Percentiles rank a stretch among this genome's conserved stretches.
Conservation (phyloP, 108 stramenopile genomes). For the Pseudonitzschia pungens region DNA sequence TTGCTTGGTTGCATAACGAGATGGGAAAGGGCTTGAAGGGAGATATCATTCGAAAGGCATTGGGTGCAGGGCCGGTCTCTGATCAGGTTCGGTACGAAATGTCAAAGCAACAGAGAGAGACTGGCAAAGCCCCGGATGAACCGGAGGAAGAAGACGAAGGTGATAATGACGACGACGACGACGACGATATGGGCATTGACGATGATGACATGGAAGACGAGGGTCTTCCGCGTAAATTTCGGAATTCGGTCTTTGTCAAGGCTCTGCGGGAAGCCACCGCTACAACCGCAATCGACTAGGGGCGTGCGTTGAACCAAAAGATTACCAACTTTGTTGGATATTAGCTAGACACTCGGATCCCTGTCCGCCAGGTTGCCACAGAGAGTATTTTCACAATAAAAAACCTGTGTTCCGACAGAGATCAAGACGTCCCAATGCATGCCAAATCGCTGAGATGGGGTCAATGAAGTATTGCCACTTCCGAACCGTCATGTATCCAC, state of each 20-base stretch:
- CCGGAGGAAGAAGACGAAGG: slow-evolving; percentile 29
- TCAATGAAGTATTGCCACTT: too few species aligned
- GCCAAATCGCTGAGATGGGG: too few species aligned
- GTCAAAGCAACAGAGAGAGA: slow-evolving; percentile 12
- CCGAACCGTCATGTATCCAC: too few species aligned
- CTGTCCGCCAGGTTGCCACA: too few species aligned
- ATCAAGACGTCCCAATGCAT: too few species aligned
- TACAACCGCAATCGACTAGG: slow-evolving; percentile 11
- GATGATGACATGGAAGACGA: slow-evolving; percentile 44
- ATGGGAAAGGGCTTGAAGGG: slow-evolving; percentile 71
- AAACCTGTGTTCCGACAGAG: too few species aligned
- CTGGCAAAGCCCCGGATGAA: too few species aligned
- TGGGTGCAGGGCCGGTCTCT: slow-evolving; percentile 71
- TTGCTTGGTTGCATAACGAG: slow-evolving; percentile 75
- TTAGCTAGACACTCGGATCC: too few species aligned
- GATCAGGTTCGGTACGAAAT: slow-evolving; percentile 63
- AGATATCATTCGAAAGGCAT: slow-evolving; percentile 61
- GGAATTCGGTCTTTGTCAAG: slow-evolving; percentile 49
- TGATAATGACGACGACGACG: slow-evolving; percentile 9
- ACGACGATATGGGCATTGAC: neutral
- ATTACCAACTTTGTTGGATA: neutral
- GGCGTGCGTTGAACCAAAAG: neutral
- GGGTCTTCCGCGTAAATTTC: slow-evolving; percentile 48
- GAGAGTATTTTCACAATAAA: too few species aligned
- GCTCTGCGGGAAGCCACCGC: slow-evolving; percentile 53